phyloP scores from a whole-genome alignment of 2,329 filamentous ascomycete species.

The Xylaria sp. region DNA sequence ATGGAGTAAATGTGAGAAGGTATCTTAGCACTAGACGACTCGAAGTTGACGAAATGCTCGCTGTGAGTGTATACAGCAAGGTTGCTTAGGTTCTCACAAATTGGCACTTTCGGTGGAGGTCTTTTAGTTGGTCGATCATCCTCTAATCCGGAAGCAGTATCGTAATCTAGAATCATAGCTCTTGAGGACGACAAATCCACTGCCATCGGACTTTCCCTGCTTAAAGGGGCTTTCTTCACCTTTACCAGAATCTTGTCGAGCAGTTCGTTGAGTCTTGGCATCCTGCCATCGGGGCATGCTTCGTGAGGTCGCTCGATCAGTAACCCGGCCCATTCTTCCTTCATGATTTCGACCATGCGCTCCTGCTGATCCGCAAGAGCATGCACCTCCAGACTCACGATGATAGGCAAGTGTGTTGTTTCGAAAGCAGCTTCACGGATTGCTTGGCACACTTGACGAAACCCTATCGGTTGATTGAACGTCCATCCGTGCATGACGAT shows the following conservation, averaged over 20 bases:
- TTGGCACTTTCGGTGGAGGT: constrained; percentile 60
- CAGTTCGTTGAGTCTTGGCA: constrained; percentile 78
- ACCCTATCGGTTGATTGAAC: constrained; percentile 84
- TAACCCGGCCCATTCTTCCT: constrained; percentile 81
- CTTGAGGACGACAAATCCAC: constrained; percentile 49
- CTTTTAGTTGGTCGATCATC: constrained; percentile 54
- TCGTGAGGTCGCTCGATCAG: constrained; percentile 71
- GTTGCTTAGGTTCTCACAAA: constrained; percentile 76
- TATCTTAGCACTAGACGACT: constrained; percentile 69
- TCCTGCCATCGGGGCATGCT: constrained; percentile 61
- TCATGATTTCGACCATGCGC: constrained; percentile 94
- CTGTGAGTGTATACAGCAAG: constrained; percentile 89
- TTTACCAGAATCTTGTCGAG: constrained; percentile 85
- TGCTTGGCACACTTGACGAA: constrained; percentile 84
- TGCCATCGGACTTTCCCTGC: constrained; percentile 47
- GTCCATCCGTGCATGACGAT: constrained; percentile 87
- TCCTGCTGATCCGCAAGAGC: constrained; percentile 84
- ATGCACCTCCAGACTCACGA: constrained; percentile 93
- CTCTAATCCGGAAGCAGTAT: constrained; percentile 53
- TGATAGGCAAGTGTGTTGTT: constrained; percentile 80
- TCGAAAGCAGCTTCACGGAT: constrained; percentile 83
- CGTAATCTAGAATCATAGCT: constrained; percentile 50
- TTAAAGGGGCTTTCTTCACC: constrained; percentile 68
- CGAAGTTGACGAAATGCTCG: constrained; percentile 80
- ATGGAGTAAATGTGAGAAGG: constrained; percentile 86